These are phyloP conservation scores for Botryotinia calthae DNA, from an alignment of 2,329 filamentous ascomycete genomes.

Conservation along the genomic window DNA sequence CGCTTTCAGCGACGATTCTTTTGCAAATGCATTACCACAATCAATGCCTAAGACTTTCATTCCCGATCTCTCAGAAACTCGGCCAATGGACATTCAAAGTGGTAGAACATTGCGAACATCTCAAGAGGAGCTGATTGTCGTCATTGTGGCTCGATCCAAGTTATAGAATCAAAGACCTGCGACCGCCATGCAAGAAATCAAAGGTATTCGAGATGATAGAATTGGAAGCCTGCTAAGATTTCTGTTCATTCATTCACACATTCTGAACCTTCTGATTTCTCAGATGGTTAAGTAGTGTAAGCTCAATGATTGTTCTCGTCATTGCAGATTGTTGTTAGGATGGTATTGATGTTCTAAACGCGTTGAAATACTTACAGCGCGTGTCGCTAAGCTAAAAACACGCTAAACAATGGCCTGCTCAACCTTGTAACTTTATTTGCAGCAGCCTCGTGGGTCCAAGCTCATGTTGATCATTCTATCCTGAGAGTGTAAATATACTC, in stretches of 20 bases:
- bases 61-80: conserved; percentile 20
- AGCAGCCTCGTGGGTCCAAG: conserved; percentile 19
- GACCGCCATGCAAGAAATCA: conserved; percentile 16
- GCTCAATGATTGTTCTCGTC: conserved; percentile 39
- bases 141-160: conserved; percentile 29
- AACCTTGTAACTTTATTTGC: conserved; percentile 13
- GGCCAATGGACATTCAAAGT: conserved; percentile 27
- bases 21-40: neutral
- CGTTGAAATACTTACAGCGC: conserved; percentile 10
- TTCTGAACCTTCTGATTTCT: conserved; percentile 30
- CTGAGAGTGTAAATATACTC: neutral
- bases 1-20: conserved; percentile 31
- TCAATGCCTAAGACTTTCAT: conserved; percentile 21
- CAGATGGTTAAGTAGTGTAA: conserved; percentile 35
- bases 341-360: neutral
- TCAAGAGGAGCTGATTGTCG: conserved; percentile 38
- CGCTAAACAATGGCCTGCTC: conserved; percentile 3
- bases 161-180: conserved; percentile 1
- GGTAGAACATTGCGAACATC: conserved; percentile 26
- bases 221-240: conserved; percentile 38
- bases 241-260: conserved; percentile 41
- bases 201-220: conserved; percentile 4
- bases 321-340: conserved; percentile 35
- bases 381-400: conserved; percentile 5
- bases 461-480: neutral